Percentiles rank a stretch among this genome's conserved stretches.
Evolutionary conservation across 495 filamentous ascomycete genomes (phyloP).

Genomic region (Penicillium canescens): DNA sequence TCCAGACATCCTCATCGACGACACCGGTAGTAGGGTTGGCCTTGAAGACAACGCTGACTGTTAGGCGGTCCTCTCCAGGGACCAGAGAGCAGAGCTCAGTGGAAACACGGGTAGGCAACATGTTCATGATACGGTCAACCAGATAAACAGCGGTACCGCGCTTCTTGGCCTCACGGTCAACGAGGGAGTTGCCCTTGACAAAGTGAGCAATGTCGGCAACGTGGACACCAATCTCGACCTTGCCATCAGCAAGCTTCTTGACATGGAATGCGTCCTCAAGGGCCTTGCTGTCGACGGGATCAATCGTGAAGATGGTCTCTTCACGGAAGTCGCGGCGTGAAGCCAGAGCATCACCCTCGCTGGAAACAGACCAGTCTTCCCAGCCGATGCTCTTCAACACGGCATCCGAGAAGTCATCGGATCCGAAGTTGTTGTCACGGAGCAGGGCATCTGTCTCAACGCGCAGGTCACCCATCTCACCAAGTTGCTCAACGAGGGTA

Average conservation of each 20-base stretch:
- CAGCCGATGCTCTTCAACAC: slow-evolving; percentile 89
- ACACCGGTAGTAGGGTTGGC: slow-evolving; percentile 76
- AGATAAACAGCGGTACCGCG: slow-evolving; percentile 94
- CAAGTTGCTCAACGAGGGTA: slow-evolving; percentile 94
- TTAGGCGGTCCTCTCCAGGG: slow-evolving; percentile 84
- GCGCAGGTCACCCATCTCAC: slow-evolving; percentile 94
- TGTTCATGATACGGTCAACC: slow-evolving; percentile 85
- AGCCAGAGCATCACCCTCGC: slow-evolving; percentile 76
- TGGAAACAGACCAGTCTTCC: slow-evolving; percentile 84
- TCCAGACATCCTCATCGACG: slow-evolving; percentile 80
- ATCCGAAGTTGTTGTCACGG: slow-evolving; percentile 96
- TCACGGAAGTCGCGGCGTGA: slow-evolving; percentile 87
- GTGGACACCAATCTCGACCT: slow-evolving; percentile 93
- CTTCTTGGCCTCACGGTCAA: slow-evolving; percentile 97
- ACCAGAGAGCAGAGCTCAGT: slow-evolving; percentile 84
- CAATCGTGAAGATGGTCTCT: slow-evolving; percentile 89
- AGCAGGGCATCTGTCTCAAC: slow-evolving; percentile 97
- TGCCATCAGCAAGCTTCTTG: slow-evolving; percentile 75
- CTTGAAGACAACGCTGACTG: slow-evolving; percentile 88
- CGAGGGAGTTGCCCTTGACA: slow-evolving; percentile 91
- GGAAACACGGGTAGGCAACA: slow-evolving; percentile 83
- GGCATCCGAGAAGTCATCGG: slow-evolving; percentile 96
- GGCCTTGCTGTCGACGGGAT: slow-evolving; percentile 77
- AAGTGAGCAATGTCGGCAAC: slow-evolving; percentile 96
- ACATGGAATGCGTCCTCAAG: slow-evolving; percentile 92